Base-by-base conservation (phyloP, 2,329 filamentous ascomycete species). In the Lomentospora prolificans region DNA sequence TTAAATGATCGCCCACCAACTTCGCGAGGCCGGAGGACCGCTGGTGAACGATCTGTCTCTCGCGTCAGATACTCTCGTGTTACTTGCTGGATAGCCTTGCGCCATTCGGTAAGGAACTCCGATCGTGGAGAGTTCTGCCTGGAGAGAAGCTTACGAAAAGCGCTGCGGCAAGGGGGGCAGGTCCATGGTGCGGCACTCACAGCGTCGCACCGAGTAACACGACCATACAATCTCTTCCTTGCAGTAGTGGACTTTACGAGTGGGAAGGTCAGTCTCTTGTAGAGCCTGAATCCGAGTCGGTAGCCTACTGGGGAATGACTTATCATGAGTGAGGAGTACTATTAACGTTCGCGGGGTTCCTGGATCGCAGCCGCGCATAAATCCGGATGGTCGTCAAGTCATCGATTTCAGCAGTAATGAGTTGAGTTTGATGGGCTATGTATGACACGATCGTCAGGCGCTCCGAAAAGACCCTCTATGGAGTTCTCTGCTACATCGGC, bases 261-360 rank as follows among this genome's bases (percentile, higher is more conserved):
- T 58, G 0, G 61, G 61, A 2, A 62, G 58, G 6, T 61, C 52
- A 3, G 58, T 59, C 27, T 64, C 62, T 28, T 64, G 63, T 30
- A 61, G 63, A 8, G 61, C 58, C 62, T 62, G 63, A 3, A 56
- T 58, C 8, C 63, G 19, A 25, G 50, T n/a, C 48, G 57, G 6
- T 48, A 51, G 48, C 14, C 19, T 25, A n/a, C 25, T 27, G 5
- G 25, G 22, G 24, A 22, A 27, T 30, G 12, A 10, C 12, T 3
- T 5, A 22, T 7, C 48, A 14, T 30, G 48, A 51, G 25, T 51
- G 48, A 7, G 48, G 48, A 14, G 48, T 25, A 3, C 10, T 51
- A 17, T 51, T 25, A n/a, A 25, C 5, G 12, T 51, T 25, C 4
- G 25, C n/a, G 4, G 48, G 48, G 48, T 30, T 14, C 14, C 25